These are phyloP conservation scores for Lotus japonicus DNA, from an alignment of 306 rosid genomes.

Conservation along the genomic window DNA sequence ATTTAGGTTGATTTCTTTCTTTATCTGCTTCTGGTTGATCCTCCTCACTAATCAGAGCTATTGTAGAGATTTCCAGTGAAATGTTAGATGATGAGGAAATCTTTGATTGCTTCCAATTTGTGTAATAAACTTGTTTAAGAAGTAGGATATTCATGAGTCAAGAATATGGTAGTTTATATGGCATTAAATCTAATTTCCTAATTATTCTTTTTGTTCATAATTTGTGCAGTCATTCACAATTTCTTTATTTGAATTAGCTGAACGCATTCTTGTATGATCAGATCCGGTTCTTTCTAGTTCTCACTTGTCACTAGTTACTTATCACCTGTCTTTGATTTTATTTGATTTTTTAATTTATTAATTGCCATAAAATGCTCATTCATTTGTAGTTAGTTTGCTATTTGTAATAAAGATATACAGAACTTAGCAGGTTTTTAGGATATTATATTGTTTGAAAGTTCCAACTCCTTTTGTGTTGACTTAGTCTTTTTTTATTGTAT, in stretches of 20 bases:
- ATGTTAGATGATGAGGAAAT: not conserved
- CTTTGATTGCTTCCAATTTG: not conserved
- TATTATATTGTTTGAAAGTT: not conserved
- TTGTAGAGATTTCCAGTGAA: not conserved
- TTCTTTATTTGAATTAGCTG: not conserved
- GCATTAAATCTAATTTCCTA: not conserved
- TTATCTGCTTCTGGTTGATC: not conserved
- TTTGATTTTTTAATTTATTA: not conserved
- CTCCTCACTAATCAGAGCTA: not conserved
- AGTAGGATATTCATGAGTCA: not conserved
- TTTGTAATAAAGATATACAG: not conserved
- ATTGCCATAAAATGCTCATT: not conserved
- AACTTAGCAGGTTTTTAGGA: not conserved
- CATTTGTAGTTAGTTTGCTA: not conserved
- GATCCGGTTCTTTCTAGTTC: not conserved
- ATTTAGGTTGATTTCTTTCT: not conserved
- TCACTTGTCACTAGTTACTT: not conserved
- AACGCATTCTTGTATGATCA: not conserved
- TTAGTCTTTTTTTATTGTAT: conserved; percentile 9
- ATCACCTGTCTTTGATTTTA: not conserved
- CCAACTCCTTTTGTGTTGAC: not conserved
- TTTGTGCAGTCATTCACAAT: not conserved
- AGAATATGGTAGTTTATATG: not conserved
- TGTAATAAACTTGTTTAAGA: conserved; percentile 3
- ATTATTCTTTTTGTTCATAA: not conserved